Evolutionary conservation across 164 flowering plant species (phyloP).

Genomic region (Piper longum): DNA sequence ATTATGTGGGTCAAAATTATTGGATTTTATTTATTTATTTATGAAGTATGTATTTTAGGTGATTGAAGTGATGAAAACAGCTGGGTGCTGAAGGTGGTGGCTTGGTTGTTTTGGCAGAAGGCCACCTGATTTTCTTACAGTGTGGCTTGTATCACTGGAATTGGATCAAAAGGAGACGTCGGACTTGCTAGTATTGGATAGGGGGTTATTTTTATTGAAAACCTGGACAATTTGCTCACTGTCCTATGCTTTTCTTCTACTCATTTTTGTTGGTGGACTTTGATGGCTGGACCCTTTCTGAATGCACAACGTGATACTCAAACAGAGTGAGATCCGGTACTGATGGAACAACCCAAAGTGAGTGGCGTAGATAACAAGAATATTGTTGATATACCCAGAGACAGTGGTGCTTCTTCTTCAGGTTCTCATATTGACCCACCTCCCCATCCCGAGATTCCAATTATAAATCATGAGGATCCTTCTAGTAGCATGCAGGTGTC

Average conservation of each 20-base stretch:
- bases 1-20: no score
- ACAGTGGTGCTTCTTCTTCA: conserved; percentile 33
- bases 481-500: conserved; percentile 18
- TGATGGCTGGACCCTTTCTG: conserved; percentile 47
- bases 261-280: conserved; percentile 20
- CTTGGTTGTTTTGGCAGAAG: no score
- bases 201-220: no score
- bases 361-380: conserved; percentile 22
- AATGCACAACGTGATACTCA: conserved; percentile 28
- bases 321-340: conserved; percentile 31
- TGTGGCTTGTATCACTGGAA: no score
- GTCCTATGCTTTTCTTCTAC: conserved; percentile 35
- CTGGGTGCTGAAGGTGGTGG: no score
- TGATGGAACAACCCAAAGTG: conserved; percentile 54
- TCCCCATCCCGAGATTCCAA: conserved; percentile 13
- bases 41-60: no score
- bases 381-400: conserved; percentile 51
- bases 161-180: no score
- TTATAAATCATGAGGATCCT: conserved; percentile 25
- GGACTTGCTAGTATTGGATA: no score
- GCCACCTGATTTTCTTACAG: no score
- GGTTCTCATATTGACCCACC: conserved; percentile 23
- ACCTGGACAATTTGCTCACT: not conserved
- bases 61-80: no score
- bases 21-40: no score